phyloP scores from a whole-genome alignment of 225 moss, liverwort and hornwort genomes.

The Asterella californica region DNA sequence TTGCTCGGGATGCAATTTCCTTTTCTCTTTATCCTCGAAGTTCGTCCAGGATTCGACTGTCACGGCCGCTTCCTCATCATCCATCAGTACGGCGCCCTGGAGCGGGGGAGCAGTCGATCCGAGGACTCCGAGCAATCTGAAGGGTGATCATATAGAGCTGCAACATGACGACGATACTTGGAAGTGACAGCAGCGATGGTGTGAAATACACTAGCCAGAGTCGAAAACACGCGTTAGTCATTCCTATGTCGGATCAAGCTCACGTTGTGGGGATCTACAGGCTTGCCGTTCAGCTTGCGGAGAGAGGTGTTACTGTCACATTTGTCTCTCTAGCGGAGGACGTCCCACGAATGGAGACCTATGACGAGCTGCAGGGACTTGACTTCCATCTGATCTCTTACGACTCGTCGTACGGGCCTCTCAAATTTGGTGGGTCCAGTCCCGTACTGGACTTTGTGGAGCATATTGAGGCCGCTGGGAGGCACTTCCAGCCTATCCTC shows the following conservation, averaged over 20 bases:
- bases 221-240: background rate
- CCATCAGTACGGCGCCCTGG: too few species aligned
- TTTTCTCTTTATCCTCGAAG: too few species aligned
- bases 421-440: background rate
- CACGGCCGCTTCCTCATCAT: too few species aligned
- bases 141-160: too few species aligned
- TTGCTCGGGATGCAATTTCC: too few species aligned
- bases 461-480: background rate
- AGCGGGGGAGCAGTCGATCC: too few species aligned
- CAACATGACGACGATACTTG: too few species aligned
- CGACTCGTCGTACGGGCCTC: background rate
- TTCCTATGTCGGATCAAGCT: background rate
- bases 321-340: background rate
- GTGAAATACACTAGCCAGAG: too few species aligned
- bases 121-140: too few species aligned
- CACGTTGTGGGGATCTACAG: background rate
- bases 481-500: background rate
- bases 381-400: conserved; percentile 1
- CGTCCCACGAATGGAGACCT: background rate
- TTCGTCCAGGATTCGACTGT: too few species aligned
- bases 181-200: too few species aligned
- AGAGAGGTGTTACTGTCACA: background rate
- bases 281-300: background rate
- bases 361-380: background rate
- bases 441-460: background rate